Percentiles rank a stretch among this genome's conserved stretches.
Evolutionary conservation across 331 rosid species (phyloP).

Genomic region (Acacia pycnantha): DNA sequence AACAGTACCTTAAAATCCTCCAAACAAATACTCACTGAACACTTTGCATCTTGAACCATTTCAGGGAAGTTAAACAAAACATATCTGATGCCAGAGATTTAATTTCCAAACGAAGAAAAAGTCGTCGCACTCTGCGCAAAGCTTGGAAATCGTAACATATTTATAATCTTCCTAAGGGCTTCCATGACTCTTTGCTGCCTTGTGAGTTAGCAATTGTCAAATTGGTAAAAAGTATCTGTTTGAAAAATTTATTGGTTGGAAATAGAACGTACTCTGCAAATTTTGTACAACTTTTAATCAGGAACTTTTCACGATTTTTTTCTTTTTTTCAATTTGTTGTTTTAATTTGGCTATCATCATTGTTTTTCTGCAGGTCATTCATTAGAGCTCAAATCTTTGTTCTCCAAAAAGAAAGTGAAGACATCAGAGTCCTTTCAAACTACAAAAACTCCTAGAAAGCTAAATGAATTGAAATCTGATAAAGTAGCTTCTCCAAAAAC

Average conservation of each 20-base stretch:
- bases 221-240: not conserved
- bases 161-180: constrained; percentile 35
- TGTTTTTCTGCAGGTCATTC: constrained; percentile 42
- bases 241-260: not conserved
- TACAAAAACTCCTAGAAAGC: not conserved
- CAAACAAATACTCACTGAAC: not conserved
- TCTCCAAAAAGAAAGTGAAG: constrained; percentile 32
- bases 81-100: constrained; percentile 51
- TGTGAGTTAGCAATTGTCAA: constrained; percentile 39
- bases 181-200: constrained; percentile 49
- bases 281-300: too few species aligned
- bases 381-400: constrained; percentile 40
- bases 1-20: not conserved
- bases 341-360: not conserved
- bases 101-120: constrained; percentile 49
- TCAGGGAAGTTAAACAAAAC: constrained; percentile 47
- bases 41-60: constrained; percentile 2
- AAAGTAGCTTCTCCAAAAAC: constrained; percentile 53
- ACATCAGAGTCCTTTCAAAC: constrained; percentile 21
- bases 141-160: constrained; percentile 33
- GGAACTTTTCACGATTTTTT: not conserved
- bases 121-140: constrained; percentile 33
- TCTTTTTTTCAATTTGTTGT: not conserved
- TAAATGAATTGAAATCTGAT: not conserved
- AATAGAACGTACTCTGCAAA: too few species aligned